Conservation (phyloP, 139 green algal genomes). For the Desmodesmus armatus region DNA sequence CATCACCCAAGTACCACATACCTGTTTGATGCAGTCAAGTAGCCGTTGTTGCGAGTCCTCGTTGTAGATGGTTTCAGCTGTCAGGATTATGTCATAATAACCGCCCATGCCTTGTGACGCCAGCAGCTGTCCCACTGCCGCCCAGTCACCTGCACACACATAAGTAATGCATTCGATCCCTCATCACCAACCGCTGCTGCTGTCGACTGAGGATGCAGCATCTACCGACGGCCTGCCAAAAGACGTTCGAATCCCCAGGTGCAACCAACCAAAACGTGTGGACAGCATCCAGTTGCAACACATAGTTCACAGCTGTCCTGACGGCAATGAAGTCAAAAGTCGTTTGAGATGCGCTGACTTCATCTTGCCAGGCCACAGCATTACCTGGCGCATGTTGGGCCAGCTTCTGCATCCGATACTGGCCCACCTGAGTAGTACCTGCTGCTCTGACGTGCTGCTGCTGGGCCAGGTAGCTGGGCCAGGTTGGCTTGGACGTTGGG, state of each 20-base stretch:
- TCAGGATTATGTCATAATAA: conserved; percentile 85
- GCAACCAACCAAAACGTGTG: too few species aligned
- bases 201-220: too few species aligned
- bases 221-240: too few species aligned
- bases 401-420: not conserved
- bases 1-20: conserved; percentile 27
- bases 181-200: not conserved
- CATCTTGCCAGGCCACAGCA: not conserved
- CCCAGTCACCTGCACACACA: conserved; percentile 73
- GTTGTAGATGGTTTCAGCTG: conserved; percentile 89
- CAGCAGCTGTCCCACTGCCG: conserved; percentile 54
- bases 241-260: too few species aligned
- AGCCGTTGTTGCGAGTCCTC: conserved; percentile 63
- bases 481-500: conserved; percentile 82
- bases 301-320: too few species aligned
- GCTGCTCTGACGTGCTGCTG: not conserved
- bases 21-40: conserved; percentile 78
- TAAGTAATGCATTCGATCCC: too few species aligned
- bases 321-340: too few species aligned
- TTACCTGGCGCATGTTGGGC: not conserved
- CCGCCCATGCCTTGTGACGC: conserved; percentile 41
- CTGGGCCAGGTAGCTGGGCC: conserved; percentile 22
- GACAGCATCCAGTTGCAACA: too few species aligned
- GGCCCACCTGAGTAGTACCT: conserved; percentile 62
- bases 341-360: too few species aligned